These are phyloP conservation scores for Daedaleopsis sinensis DNA, from an alignment of 768 basidiomycete species.

Conservation along the genomic window DNA sequence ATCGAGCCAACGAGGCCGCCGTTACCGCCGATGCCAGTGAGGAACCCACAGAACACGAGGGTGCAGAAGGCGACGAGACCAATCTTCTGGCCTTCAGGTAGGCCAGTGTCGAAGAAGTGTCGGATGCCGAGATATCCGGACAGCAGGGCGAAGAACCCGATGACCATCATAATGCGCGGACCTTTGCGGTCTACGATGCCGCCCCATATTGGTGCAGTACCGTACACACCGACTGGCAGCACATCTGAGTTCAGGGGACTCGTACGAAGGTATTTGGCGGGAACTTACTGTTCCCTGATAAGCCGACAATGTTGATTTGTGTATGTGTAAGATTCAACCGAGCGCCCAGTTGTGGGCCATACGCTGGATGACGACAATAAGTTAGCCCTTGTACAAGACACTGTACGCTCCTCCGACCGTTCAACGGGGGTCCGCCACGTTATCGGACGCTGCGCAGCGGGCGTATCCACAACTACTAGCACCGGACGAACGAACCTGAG, in stretches of 20 bases:
- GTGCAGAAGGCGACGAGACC: slow-evolving; percentile 47
- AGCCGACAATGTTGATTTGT: slow-evolving; percentile 76
- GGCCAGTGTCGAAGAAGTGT: slow-evolving; percentile 61
- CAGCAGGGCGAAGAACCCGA: slow-evolving; percentile 62
- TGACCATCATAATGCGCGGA: slow-evolving; percentile 65
- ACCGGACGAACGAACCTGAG: slow-evolving; percentile 34
- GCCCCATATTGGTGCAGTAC: slow-evolving; percentile 78
- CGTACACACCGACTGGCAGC: slow-evolving; percentile 71
- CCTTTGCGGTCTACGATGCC: slow-evolving; percentile 75
- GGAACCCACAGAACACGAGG: slow-evolving; percentile 64
- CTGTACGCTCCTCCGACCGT: too few species aligned
- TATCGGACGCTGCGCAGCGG: background rate
- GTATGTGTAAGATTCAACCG: slow-evolving; percentile 78
- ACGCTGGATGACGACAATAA: slow-evolving; percentile 50
- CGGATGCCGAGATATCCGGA: slow-evolving; percentile 78
- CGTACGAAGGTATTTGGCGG: background rate
- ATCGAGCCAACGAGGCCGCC: slow-evolving; percentile 70
- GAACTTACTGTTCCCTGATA: slow-evolving; percentile 73
- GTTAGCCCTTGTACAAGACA: background rate
- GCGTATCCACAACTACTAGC: background rate
- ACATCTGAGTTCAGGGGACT: background rate
- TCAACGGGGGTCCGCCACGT: background rate
- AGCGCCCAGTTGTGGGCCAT: slow-evolving; percentile 85
- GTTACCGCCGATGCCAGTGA: slow-evolving; percentile 80
- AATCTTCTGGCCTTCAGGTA: slow-evolving; percentile 31